phyloP scores from a whole-genome alignment of 495 filamentous ascomycete species.

The Tuber magnatum region DNA sequence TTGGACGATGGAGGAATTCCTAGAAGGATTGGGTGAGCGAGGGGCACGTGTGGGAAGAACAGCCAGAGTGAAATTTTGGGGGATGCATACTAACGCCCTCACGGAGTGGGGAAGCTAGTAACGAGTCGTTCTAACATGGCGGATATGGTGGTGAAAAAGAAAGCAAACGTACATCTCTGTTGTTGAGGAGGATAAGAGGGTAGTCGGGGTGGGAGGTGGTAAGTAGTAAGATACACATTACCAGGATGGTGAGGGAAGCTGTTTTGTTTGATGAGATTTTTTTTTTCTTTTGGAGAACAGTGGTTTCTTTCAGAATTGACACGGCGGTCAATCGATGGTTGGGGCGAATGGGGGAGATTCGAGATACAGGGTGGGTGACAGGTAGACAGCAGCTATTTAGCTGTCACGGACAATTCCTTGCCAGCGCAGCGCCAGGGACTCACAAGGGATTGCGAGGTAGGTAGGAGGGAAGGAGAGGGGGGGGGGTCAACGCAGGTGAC shows the following conservation, averaged over 20 bases:
- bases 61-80: not conserved
- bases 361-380: not conserved
- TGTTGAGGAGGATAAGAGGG: constrained; percentile 80
- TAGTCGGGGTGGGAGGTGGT: constrained; percentile 88
- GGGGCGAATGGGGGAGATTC: not conserved
- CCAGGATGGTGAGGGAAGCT: not conserved
- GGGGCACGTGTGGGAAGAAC: constrained; percentile 1
- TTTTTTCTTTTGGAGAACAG: not conserved
- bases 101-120: constrained; percentile 10
- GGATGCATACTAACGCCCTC: constrained; percentile 7
- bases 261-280: not conserved
- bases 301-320: constrained; percentile 5
- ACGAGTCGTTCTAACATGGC: not conserved
- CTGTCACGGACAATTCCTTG: not conserved
- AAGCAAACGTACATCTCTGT: constrained; percentile 64
- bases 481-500: not conserved
- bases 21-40: constrained; percentile 36
- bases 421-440: not conserved
- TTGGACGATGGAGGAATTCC: constrained; percentile 87
- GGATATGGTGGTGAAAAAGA: not conserved
- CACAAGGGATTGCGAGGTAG: not conserved
- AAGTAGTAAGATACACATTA: constrained; percentile 87
- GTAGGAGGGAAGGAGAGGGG: not conserved
- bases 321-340: not conserved
- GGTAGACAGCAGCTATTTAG: not conserved